Evolutionary conservation across 2,329 filamentous ascomycete species (phyloP).

Genomic region (Colletotrichum sp.): DNA sequence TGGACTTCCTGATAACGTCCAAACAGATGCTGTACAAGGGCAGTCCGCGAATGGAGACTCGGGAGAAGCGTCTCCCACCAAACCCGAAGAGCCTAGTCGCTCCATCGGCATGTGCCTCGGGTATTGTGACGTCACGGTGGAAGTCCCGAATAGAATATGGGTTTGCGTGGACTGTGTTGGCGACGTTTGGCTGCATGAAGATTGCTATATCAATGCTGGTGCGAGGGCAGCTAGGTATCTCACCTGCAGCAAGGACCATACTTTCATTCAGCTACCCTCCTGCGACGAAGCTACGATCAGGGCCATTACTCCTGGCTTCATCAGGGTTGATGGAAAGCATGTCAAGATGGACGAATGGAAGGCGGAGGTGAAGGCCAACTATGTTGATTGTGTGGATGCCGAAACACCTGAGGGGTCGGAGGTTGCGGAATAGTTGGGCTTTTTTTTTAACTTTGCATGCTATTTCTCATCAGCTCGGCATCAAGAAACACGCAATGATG

Average conservation of each 20-base stretch:
- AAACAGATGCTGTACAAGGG: no score
- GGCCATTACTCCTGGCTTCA: neutral
- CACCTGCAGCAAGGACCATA: neutral
- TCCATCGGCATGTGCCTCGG: neutral
- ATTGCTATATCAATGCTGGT: neutral
- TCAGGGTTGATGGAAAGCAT: neutral
- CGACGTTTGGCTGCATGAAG: neutral
- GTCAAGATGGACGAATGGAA: neutral
- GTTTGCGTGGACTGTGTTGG: neutral
- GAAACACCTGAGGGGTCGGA: neutral
- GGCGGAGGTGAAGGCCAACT: neutral
- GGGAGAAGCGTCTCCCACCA: fast-evolving
- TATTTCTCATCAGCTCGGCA: neutral
- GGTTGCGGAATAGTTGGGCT: neutral
- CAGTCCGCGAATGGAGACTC: neutral
- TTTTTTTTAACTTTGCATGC: no score
- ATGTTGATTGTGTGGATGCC: neutral
- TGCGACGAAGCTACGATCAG: neutral
- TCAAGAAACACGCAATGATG: neutral
- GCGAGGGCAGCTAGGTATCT: neutral
- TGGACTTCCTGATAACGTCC: no score
- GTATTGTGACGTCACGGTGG: neutral
- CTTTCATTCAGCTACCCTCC: neutral
- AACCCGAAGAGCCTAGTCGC: neutral
- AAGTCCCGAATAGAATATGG: neutral